Base-by-base conservation (phyloP, 2,329 filamentous ascomycete genomes). In the Diplodia sapinea region DNA sequence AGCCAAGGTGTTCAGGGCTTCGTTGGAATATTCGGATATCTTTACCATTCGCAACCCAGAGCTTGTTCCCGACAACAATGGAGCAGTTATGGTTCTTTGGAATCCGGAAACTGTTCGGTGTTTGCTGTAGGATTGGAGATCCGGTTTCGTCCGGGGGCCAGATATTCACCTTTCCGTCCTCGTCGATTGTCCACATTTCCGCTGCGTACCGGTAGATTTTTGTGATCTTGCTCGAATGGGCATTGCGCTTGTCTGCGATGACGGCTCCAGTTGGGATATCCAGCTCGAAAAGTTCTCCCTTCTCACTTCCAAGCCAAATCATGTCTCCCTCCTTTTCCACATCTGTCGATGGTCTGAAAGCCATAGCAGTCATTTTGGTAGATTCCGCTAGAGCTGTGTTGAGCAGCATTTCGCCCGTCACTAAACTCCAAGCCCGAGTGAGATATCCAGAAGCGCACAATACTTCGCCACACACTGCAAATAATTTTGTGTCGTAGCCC, bases 181-280 rank as follows among this genome's bases (percentile, higher is more conserved):
- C 94, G 76, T 98, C 95, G 57, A 99, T 79, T 0, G 94, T 94
- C 95, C 95, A 99, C 77, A 99, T 87, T 74, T 97, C 92, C 71
- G 93, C 92, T 70, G 88, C 90, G 77, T 96, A 91, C 49, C 95
- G 88, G 75, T 92, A 91, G 51, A 99, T 96, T 73, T 89, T 92
- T 70, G 92, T 87, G 62, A 99, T 86, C 69, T 88, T 86, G 51
- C 92, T 88, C 8, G 89, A 88, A 73, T 98, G 95, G 2, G 91
- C 91, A 62, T 84, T 88, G 2, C 86, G 81, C 73, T 91, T 92
- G 20, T 86, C 90, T 33, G 86, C 83, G 15, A 92, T 83, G 55
- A 97, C 84, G 43, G 85, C 87, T 74, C 94, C 89, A 0, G 88
- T 89, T 2, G 84, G 82, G 66, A 98, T 87, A 76, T 99, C 94